Percentiles rank a stretch among this genome's conserved stretches.
Evolutionary conservation across 1,139 yeast species (phyloP).

Genomic region (Meyerozyma carpophila): DNA sequence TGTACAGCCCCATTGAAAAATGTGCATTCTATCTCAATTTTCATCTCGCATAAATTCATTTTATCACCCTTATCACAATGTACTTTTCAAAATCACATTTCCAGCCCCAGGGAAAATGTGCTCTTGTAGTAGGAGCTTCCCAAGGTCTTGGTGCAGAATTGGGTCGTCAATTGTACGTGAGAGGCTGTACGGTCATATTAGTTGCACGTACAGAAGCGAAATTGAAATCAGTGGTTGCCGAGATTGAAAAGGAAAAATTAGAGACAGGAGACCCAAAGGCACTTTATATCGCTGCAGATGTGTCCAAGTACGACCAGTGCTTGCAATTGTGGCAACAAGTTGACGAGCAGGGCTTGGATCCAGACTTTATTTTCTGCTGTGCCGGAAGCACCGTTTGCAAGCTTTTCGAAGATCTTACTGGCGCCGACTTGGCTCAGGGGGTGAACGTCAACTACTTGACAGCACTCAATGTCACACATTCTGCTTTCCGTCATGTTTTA

Average conservation of each 20-base stretch:
- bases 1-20: too few relatives aligned
- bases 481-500: slow-evolving; percentile 39
- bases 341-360: slow-evolving; percentile 27
- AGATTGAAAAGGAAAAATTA: slow-evolving; percentile 23
- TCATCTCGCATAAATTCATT: background rate
- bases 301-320: slow-evolving; percentile 52
- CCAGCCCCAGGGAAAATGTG: slow-evolving; percentile 45
- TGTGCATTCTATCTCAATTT: background rate
- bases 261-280: slow-evolving; percentile 10
- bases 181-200: slow-evolving; percentile 61
- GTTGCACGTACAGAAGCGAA: slow-evolving; percentile 70
- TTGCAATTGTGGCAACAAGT: slow-evolving; percentile 28
- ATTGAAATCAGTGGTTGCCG: slow-evolving; percentile 42
- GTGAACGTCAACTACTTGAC: slow-evolving; percentile 69
- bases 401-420: slow-evolving; percentile 61
- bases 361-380: slow-evolving; percentile 77
- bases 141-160: slow-evolving; percentile 89
- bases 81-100: slow-evolving; percentile 26
- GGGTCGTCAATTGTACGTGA: slow-evolving; percentile 52
- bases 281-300: slow-evolving; percentile 58
- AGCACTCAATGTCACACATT: slow-evolving; percentile 65
- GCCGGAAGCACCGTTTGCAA: slow-evolving; percentile 88
- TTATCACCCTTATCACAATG: slow-evolving; percentile 9
- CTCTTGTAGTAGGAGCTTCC: slow-evolving; percentile 89
- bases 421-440: slow-evolving; percentile 55